Evolutionary conservation across 2,329 filamentous ascomycete genomes (phyloP), one percentile per base, ranked within the genome.

Genomic region (Fusarium longipes): DNA sequence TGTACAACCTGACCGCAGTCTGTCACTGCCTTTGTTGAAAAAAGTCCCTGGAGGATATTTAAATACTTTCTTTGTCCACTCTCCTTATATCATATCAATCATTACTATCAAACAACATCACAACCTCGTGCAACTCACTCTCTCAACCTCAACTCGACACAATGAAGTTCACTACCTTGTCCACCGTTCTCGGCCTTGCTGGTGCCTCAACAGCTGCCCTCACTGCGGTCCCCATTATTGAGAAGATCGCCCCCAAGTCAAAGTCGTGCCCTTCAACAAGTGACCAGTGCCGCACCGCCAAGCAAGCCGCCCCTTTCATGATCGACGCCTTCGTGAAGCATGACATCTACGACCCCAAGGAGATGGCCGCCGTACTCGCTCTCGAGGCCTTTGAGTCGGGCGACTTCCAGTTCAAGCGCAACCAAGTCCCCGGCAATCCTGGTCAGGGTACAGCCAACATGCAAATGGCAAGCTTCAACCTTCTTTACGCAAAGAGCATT

Each of bases 321-420:
- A 79, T 80, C 72, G 68, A 78, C 8, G 84, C 86, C 33, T 89
- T 93, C 76, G 57, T 73, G 18, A 77, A 82, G 12, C 90, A 92
- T 81, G 67, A 76, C 5, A 80, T 93, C 70, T 82, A 78, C 45
- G 76, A 77, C 32, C 78, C 79, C 22, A 84, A 82, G 22, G 86
- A 91, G 70, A 88, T 91, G 74, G 92, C 92, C 8, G 91, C 89
- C 22, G 77, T 94, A 17, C 74, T 96, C 40, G 83, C 89, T 14
- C 82, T 93, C 73, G 90, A 92, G 80, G 86, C 89, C 12, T 89
- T 89, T 74, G 93, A 96, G 80, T 88, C 86, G 3, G 87, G 57
- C 22, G 83, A 89, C 65, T 92, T 94, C 79, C 83, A 86, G 72
- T 94, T 87, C 84, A 92, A 90, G 78, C 84, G 83, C 76, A 93